A percentile compares a stretch with the other conserved stretches of the same genome.
These are phyloP conservation scores for Niveomyces coronatus DNA, from an alignment of 2,329 filamentous ascomycete genomes.

Conservation along the genomic window DNA sequence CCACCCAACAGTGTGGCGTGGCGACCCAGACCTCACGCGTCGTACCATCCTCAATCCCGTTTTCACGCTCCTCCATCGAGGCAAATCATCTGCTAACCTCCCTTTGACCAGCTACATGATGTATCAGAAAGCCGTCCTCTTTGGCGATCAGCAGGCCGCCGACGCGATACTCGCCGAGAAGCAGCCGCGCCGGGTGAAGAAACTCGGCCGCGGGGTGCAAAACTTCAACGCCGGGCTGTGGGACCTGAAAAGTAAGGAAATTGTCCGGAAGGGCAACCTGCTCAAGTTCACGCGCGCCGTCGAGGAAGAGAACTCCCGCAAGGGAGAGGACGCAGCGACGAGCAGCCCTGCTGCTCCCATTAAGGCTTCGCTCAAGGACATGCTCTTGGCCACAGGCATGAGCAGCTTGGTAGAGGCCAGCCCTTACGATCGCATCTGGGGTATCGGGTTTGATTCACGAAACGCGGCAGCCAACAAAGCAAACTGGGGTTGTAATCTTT, in stretches of 20 bases:
- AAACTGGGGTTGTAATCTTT: conserved; percentile 53
- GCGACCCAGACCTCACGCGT: no score
- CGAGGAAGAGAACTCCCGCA: conserved; percentile 18
- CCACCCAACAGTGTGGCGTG: no score
- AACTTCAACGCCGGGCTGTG: conserved; percentile 42
- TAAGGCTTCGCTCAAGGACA: conserved; percentile 31
- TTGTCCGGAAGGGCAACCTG: conserved; percentile 48
- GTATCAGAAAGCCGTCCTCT: conserved; percentile 42
- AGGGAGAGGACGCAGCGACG: conserved; percentile 13
- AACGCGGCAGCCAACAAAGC: conserved; percentile 36
- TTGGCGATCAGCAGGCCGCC: conserved; percentile 33
- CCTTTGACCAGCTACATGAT: conserved; percentile 39
- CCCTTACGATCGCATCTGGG: conserved; percentile 54
- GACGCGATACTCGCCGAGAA: conserved; percentile 36
- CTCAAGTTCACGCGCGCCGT: conserved; percentile 47
- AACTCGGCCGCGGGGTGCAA: conserved; percentile 43
- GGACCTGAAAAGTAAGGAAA: conserved; percentile 36
- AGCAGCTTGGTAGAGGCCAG: conserved; percentile 52
- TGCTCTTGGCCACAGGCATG: conserved; percentile 47
- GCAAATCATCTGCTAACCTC: neutral
- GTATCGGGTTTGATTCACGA: conserved; percentile 46
- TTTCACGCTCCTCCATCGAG: no score
- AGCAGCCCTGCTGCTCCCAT: no score
- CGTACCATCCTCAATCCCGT: no score
- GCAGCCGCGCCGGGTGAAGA: conserved; percentile 38